Evolutionary conservation across 768 basidiomycete genomes (phyloP).

Genomic region (Tricholoma terreum): DNA sequence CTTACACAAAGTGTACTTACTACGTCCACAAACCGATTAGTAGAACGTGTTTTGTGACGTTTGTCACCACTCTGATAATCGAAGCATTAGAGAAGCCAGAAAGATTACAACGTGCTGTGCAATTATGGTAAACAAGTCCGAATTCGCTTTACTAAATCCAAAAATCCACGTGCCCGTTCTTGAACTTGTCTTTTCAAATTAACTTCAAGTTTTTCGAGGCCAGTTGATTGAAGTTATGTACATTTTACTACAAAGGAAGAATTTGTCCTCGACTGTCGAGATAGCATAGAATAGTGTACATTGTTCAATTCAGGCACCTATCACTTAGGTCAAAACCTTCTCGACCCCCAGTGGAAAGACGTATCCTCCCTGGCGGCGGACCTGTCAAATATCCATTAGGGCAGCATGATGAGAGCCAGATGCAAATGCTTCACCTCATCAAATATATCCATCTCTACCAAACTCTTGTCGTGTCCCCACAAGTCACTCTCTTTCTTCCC

Average conservation of each 20-base stretch:
- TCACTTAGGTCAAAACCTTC: constrained; percentile 28
- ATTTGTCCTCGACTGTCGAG: too few species aligned
- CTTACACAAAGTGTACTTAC: not conserved
- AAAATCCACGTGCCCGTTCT: not conserved
- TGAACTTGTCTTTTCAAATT: not conserved
- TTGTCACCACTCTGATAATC: too few species aligned
- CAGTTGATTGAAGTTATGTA: too few species aligned
- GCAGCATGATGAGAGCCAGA: not conserved
- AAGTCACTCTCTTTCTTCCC: constrained; percentile 69
- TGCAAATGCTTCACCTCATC: constrained; percentile 56
- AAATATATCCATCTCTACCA: constrained; percentile 80
- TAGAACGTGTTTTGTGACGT: too few species aligned
- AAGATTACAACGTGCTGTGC: too few species aligned
- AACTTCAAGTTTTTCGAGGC: too few species aligned
- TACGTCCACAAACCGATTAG: too few species aligned
- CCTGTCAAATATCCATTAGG: constrained; percentile 31
- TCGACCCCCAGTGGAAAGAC: constrained; percentile 62
- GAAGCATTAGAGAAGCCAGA: too few species aligned
- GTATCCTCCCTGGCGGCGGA: constrained; percentile 67
- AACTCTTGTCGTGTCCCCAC: constrained; percentile 79
- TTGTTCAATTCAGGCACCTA: constrained; percentile 5
- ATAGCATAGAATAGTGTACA: too few species aligned
- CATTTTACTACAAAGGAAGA: too few species aligned
- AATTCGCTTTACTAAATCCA: too few species aligned
- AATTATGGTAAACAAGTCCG: too few species aligned